These are phyloP conservation scores for Alternaria novae-zelandiae DNA, from an alignment of 2,329 filamentous ascomycete species.

Conservation along the genomic window DNA sequence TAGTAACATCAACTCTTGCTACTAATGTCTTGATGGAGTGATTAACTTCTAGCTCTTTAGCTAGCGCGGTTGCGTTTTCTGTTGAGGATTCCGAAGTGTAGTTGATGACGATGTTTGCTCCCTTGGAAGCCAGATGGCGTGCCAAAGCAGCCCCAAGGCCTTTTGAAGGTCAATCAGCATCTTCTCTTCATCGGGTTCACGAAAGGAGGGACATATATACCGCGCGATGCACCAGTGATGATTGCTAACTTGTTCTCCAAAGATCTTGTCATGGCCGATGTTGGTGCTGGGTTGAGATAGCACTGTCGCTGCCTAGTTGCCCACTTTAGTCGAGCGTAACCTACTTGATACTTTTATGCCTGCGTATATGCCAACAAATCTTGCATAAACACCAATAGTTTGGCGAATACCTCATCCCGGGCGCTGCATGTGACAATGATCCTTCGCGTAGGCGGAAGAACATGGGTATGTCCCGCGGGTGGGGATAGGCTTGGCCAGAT, in stretches of 20 bases:
- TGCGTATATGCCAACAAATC: not conserved
- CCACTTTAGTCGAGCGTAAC: not conserved
- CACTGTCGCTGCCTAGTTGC: not conserved
- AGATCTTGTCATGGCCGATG: not conserved
- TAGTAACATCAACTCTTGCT: not conserved
- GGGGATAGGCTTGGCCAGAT: not conserved
- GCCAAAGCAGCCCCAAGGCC: conserved; percentile 73
- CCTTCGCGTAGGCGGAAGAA: not conserved
- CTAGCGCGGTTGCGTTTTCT: conserved; percentile 44
- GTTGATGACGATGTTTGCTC: conserved; percentile 70
- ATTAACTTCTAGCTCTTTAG: not conserved
- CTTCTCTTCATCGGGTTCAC: too few relatives aligned
- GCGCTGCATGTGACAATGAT: not conserved
- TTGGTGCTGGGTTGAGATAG: not conserved
- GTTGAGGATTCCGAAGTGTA: conserved; percentile 68
- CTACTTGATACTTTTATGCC: not conserved
- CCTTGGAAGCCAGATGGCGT: conserved; percentile 73
- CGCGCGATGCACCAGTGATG: conserved; percentile 76
- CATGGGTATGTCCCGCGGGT: not conserved
- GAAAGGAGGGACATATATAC: conserved; percentile 50
- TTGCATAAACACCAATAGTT: not conserved
- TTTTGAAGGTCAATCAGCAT: conserved; percentile 39
- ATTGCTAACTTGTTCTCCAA: conserved; percentile 75
- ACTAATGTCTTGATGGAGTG: not conserved
- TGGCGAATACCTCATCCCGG: not conserved